phyloP scores from a whole-genome alignment of 345 rosid species.

The Eucalyptus shirleyi region DNA sequence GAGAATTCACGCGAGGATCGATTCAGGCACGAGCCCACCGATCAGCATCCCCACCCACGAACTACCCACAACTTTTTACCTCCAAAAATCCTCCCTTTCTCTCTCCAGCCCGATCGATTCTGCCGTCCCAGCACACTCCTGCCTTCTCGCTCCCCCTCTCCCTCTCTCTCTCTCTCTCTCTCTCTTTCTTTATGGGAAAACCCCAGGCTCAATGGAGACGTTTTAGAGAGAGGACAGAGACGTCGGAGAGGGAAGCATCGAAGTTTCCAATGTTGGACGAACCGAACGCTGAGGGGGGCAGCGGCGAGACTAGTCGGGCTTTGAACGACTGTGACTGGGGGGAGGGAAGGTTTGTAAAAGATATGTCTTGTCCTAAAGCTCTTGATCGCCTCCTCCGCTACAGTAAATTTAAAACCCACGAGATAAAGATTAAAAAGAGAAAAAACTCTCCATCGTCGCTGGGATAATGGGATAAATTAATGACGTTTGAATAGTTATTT shows the following conservation, averaged over 20 bases:
- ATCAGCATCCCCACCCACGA: neutral
- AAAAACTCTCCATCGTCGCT: neutral
- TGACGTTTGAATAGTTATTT: neutral
- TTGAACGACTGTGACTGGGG: neutral
- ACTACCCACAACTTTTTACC: neutral
- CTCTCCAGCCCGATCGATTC: neutral
- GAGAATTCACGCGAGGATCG: neutral
- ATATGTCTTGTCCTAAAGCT: neutral
- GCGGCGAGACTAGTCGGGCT: neutral
- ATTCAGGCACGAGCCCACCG: neutral
- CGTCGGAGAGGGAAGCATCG: neutral
- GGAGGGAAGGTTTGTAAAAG: neutral
- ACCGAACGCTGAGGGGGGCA: neutral
- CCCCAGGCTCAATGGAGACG: neutral
- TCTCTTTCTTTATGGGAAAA: neutral
- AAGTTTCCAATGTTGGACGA: neutral
- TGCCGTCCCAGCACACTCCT: neutral
- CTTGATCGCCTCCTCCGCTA: neutral
- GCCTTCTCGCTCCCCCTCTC: neutral
- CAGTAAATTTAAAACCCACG: neutral
- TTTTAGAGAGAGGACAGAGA: neutral
- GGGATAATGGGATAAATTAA: neutral
- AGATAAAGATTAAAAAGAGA: neutral
- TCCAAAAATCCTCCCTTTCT: neutral
- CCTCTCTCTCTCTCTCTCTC: neutral